phyloP scores from a whole-genome alignment of 2,329 filamentous ascomycete species.

The Periconia sp. region DNA sequence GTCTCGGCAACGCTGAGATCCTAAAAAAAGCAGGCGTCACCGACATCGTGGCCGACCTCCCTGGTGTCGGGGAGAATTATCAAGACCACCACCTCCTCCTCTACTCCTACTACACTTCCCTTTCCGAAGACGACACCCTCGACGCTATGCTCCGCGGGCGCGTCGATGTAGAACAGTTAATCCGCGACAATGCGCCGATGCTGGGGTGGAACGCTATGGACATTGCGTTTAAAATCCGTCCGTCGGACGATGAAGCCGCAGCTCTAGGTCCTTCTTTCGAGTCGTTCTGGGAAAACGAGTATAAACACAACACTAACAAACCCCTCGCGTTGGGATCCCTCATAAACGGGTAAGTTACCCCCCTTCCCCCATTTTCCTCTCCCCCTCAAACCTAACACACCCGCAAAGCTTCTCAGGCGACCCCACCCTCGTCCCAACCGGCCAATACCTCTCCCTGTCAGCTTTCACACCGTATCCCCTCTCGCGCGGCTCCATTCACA shows the following conservation, averaged over 20 bases:
- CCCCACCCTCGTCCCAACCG: constrained; percentile 30
- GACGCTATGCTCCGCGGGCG: constrained; percentile 56
- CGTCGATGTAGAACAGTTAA: constrained; percentile 48
- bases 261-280: constrained; percentile 57
- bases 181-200: constrained; percentile 51
- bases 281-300: constrained; percentile 58
- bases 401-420: constrained; percentile 35
- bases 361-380: not conserved
- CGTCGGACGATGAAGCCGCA: constrained; percentile 55
- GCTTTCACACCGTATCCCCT: constrained; percentile 62
- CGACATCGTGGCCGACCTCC: constrained; percentile 55
- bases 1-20: constrained; percentile 56
- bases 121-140: constrained; percentile 53
- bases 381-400: not conserved
- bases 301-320: constrained; percentile 49
- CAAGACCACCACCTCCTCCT: constrained; percentile 62
- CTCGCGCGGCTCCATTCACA: constrained; percentile 64
- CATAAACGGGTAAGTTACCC: constrained; percentile 35
- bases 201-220: constrained; percentile 63
- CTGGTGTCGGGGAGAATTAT: constrained; percentile 67
- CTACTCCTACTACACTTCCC: constrained; percentile 55
- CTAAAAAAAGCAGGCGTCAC: constrained; percentile 46
- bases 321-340: constrained; percentile 52
- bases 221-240: constrained; percentile 57
- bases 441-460: constrained; percentile 57